Base-by-base conservation (phyloP, 257 asterid species). In the Fraxinus cuspidata region DNA sequence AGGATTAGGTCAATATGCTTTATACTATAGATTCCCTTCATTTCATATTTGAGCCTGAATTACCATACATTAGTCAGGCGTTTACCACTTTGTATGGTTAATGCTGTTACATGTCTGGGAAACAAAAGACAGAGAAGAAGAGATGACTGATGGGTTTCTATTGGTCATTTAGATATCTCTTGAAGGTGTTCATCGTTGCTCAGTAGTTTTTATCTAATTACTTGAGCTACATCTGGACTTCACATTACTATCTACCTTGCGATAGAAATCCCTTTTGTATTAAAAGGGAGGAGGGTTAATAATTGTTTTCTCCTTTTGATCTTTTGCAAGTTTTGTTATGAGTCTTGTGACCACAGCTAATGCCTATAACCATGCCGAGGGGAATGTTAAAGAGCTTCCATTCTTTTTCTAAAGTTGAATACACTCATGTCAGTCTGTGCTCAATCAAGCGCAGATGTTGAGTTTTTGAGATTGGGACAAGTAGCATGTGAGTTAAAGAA, bases 111-210 rank as follows among this genome's bases (percentile, higher is more conserved):
- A 83, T 70, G 82, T 78, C 88, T 84, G 86, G 92, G 51, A 86
- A 70, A 85, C 1, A 3, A n/a, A 85, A 70, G 82, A 83, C 74
- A 68, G 87, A 65, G 76, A 81, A 82, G 79, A 67, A 10, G 11
- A 23, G 51, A 66, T 70, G 75, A 19, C 40, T 2, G 81, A 72
- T 70, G 86, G 78, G 84, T 79, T 85, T 80, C 79, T 75, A 74
- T 89, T 75, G 38, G 63, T 79, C 77, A 74, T 76, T 72, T 60
- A 74, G 51, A 58, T 81, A 75, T 84, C 90, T 73, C 82, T 87
- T 77, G 84, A 67, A 83, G 92, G 90, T 81, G 76, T 84, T 71
- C 84, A 81, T 80, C 81, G 88, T 85, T 88, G 86, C 92, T 64
- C 58, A 25, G 29, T 79, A 71, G 34, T 86, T 73, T 58, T 12